Conservation (phyloP, 2,329 filamentous ascomycete species). For the Trichophyton equinum region DNA sequence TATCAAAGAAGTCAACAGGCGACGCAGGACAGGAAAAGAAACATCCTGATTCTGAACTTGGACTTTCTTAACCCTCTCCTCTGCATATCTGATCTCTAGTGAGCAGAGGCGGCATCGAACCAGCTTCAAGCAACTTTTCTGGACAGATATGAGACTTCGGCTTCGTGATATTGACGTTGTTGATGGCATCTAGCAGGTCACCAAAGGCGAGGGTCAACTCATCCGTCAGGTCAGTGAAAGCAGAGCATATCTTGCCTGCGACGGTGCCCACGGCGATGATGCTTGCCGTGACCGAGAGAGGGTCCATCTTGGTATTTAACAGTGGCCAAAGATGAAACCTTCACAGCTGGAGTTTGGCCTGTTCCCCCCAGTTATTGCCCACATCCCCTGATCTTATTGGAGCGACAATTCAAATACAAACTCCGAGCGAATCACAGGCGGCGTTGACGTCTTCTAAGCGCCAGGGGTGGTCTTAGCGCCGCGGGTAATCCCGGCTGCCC, state of each 20-base stretch:
- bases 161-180: background rate
- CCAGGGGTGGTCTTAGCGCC: too few species aligned
- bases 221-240: constrained; percentile 16
- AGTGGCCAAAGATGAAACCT: too few species aligned
- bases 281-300: constrained; percentile 19
- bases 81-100: background rate
- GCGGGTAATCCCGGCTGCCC: too few species aligned
- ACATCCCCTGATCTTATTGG: too few species aligned
- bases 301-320: constrained; percentile 15
- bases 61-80: background rate
- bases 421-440: too few species aligned
- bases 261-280: constrained; percentile 17
- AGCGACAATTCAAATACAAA: too few species aligned
- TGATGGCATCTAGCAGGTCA: constrained; percentile 9
- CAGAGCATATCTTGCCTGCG: constrained; percentile 15
- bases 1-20: background rate
- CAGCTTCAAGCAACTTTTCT: background rate
- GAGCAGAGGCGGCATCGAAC: background rate
- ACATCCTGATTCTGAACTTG: background rate
- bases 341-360: too few species aligned
- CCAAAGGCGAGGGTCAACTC: constrained; percentile 14
- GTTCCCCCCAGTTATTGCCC: too few species aligned
- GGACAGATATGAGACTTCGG: background rate
- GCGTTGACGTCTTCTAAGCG: too few species aligned
- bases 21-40: constrained; percentile 1